phyloP scores from a whole-genome alignment of 192 early-diverging fungal species.

The Coemansia sp. region DNA sequence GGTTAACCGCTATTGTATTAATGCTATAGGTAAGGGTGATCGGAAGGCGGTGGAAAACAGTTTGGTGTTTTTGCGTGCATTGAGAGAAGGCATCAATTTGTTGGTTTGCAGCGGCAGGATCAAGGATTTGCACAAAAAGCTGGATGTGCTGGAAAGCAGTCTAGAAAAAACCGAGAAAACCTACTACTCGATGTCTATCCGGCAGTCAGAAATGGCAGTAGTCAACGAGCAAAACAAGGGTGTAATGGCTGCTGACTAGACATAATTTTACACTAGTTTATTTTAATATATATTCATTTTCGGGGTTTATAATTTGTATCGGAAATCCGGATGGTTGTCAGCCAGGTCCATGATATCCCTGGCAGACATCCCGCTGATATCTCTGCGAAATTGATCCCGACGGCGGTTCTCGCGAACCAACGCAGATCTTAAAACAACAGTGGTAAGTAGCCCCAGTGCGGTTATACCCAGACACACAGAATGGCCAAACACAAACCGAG shows the following conservation, averaged over 20 bases:
- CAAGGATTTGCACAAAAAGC: constrained; percentile 40
- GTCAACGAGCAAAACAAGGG: not conserved
- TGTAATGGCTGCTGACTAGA: not conserved
- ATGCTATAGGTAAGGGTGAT: constrained; percentile 55
- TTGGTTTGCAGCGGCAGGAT: constrained; percentile 13
- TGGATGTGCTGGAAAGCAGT: constrained; percentile 41
- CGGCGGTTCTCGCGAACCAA: constrained; percentile 30
- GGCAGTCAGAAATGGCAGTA: constrained; percentile 26
- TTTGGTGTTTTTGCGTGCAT: constrained; percentile 42
- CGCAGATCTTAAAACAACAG: constrained; percentile 14
- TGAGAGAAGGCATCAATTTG: constrained; percentile 49
- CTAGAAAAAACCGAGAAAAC: constrained; percentile 50
- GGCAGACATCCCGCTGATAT: constrained; percentile 18
- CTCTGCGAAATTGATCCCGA: constrained; percentile 14
- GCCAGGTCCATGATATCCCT: constrained; percentile 39
- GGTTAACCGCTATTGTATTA: constrained; percentile 61
- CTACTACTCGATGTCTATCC: constrained; percentile 48
- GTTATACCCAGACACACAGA: constrained; percentile 45
- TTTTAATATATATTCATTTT: not conserved
- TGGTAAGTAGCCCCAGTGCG: constrained; percentile 15
- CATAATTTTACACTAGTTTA: not conserved
- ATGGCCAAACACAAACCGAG: constrained; percentile 37
- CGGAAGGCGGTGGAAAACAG: constrained; percentile 38
- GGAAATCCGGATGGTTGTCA: constrained; percentile 49
- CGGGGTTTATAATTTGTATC: constrained; percentile 30